Base-by-base conservation (phyloP, 1,139 yeast genomes). In the Arxiozyma slooffiae region DNA sequence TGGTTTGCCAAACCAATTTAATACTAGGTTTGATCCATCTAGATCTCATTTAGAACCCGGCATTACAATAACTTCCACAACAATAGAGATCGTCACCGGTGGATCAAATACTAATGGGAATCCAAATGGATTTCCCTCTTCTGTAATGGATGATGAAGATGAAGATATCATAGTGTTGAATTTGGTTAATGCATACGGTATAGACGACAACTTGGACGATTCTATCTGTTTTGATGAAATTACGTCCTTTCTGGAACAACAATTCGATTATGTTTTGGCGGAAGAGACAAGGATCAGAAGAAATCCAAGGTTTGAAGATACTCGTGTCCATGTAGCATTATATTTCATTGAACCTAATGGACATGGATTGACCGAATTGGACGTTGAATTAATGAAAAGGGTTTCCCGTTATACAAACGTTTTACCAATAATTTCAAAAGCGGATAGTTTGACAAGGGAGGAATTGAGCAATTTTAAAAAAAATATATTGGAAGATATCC, bases 281-380 rank as follows among this genome's bases (percentile, higher is more conserved):
- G 94, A 85, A 64, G 92, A 85, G 62, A 82, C 89, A 1, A 72
- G 87, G 59, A 80, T 85, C 56, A 79, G 78, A 69, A 80, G 94
- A 77, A 84, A 85, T 61, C 94, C 94, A 34, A 70, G 89, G 51
- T 85, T 85, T 59, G 81, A 80, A 56, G 94, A 85, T 65, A 80
- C 88, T 9, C 75, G 90, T 61, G 87, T 85, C 44, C 94, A 85
- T 62, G 80, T 78, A 6, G 76, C 85, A 60, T 68, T 85, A 51
- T 85, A 85, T 64, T 82, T 85, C 59, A 76, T 85, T 54, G 80
- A 81, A 48, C 82, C 92, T 17, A 82, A 86, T 0, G 90, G 92
- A 21, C 92, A 85, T 63, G 92, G 92, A 0, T 71, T 85, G 55
- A 76, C 82, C 58, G 92, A 85, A 61, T 67, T 82, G 51, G 94